Conservation (phyloP, 2,329 filamentous ascomycete species). For the Clarireedia sp. region DNA sequence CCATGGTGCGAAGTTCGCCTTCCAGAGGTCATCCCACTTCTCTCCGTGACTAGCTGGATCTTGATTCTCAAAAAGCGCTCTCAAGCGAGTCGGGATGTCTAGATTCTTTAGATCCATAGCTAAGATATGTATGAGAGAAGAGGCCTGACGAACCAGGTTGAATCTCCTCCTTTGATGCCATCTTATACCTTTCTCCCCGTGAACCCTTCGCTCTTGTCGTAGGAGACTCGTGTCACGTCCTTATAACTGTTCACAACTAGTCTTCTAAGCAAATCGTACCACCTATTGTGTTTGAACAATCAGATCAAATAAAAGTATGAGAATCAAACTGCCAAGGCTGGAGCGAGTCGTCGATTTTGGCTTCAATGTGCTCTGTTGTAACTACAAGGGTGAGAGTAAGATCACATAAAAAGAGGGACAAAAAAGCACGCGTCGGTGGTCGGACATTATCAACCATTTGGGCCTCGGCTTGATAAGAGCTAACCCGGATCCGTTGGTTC, state of each 20-base stretch:
- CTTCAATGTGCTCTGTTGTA: no score
- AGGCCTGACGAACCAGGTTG: background rate
- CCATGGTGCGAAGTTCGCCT: slow-evolving; percentile 41
- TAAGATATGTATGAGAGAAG: background rate
- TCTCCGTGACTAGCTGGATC: slow-evolving; percentile 15
- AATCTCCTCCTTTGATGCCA: background rate
- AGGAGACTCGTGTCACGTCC: no score
- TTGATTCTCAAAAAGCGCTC: slow-evolving; percentile 20
- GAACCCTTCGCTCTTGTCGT: no score
- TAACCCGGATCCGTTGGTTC: background rate
- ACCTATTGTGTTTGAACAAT: no score
- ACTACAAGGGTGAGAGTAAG: no score
- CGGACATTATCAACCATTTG: background rate
- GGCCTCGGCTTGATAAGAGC: background rate
- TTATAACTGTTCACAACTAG: no score
- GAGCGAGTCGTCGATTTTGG: no score
- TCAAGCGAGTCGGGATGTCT: slow-evolving; percentile 20
- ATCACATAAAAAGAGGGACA: no score
- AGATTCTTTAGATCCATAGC: slow-evolving; percentile 8
- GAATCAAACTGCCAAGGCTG: no score
- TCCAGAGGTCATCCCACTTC: slow-evolving; percentile 44
- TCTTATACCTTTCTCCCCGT: no score
- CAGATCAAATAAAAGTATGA: no score
- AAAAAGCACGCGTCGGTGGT: background rate
- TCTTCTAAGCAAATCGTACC: no score